phyloP scores from a whole-genome alignment of 2,329 filamentous ascomycete genomes.

The Claviceps lovelessii region DNA sequence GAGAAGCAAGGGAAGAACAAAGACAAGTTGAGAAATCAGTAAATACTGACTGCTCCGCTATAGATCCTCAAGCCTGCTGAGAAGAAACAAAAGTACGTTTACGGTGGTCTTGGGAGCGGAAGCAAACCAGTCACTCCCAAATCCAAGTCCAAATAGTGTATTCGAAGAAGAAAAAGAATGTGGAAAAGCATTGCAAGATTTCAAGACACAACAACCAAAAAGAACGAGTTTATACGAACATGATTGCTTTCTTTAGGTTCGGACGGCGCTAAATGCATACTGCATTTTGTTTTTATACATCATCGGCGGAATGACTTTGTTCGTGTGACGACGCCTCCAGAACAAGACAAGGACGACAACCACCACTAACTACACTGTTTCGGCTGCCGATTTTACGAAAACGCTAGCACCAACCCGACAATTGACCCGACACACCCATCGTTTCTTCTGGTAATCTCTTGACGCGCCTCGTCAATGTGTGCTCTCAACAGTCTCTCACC shows the following conservation, averaged over 20 bases:
- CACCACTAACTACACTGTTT: slow-evolving; percentile 6
- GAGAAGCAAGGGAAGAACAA: background rate
- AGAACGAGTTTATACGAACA: slow-evolving; percentile 41
- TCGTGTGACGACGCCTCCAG: background rate
- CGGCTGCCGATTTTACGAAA: slow-evolving; percentile 6
- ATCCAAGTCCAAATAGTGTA: slow-evolving; percentile 11
- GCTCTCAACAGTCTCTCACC: background rate
- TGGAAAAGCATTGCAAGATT: no score
- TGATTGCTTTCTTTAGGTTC: slow-evolving; percentile 72
- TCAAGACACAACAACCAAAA: slow-evolving; percentile 2
- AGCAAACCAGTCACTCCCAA: slow-evolving; percentile 14
- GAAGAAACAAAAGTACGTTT: slow-evolving; percentile 99
- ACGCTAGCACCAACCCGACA: background rate
- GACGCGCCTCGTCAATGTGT: slow-evolving; percentile 8
- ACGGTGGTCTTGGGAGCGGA: slow-evolving; percentile 51
- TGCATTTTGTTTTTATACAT: slow-evolving; percentile 1
- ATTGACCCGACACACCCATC: slow-evolving; percentile 1
- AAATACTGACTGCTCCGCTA: background rate
- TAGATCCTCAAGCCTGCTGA: slow-evolving; percentile 98
- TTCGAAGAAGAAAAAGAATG: background rate
- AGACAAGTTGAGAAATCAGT: background rate
- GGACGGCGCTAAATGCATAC: slow-evolving; percentile 62
- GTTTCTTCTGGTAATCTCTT: background rate
- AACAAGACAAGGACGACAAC: background rate
- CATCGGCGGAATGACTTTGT: slow-evolving; percentile 11